Conservation (phyloP, 192 early-diverging fungal species). For the Coemansia asiatica region DNA sequence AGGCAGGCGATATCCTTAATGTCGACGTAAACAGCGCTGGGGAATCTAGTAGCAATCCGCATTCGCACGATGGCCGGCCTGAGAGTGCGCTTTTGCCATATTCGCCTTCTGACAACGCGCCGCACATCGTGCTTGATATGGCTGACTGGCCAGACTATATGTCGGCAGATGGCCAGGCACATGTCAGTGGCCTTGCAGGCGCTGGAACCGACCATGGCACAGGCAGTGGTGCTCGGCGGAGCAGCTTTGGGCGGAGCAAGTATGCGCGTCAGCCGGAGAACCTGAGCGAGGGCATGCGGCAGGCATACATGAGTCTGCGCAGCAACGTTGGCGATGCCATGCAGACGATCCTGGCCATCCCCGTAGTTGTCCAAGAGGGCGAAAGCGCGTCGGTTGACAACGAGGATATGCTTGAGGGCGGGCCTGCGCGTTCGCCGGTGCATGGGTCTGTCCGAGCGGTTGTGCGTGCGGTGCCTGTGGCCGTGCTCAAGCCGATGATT, state of each 20-base stretch:
- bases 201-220: constrained; percentile 10
- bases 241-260: constrained; percentile 64
- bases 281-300: constrained; percentile 79
- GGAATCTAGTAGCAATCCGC: constrained; percentile 34
- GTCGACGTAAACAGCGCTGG: constrained; percentile 36
- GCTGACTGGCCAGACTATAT: constrained; percentile 51
- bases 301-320: constrained; percentile 77
- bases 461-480: constrained; percentile 74
- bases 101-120: not conserved
- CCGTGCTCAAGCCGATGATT: constrained; percentile 93
- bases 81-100: constrained; percentile 18
- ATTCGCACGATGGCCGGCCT: constrained; percentile 29
- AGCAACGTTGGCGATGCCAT: constrained; percentile 81
- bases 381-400: constrained; percentile 18
- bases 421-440: constrained; percentile 56
- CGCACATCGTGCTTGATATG: constrained; percentile 34
- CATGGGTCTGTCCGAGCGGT: constrained; percentile 53
- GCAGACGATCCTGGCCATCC: constrained; percentile 86
- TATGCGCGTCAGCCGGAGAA: constrained; percentile 84
- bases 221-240: constrained; percentile 16
- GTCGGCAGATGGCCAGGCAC: constrained; percentile 37
- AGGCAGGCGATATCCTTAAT: constrained; percentile 80
- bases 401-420: constrained; percentile 17
- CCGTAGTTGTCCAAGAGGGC: constrained; percentile 76
- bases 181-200: constrained; percentile 5